phyloP scores from a whole-genome alignment of 371 early-diverging fungal genomes.

The Chytridium lagenaria region DNA sequence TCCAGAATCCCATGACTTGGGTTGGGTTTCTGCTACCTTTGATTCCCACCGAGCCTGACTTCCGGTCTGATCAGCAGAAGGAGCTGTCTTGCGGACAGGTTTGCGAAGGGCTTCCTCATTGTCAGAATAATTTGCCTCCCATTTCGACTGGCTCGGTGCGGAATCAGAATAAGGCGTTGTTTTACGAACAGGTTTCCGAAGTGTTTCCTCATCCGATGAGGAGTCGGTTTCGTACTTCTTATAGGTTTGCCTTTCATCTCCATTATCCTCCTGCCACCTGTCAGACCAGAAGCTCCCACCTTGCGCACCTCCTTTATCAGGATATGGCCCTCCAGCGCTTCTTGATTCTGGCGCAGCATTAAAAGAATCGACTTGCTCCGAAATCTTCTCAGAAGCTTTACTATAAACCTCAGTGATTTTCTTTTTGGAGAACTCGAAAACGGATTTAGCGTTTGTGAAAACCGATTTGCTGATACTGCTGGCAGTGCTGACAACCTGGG shows the following conservation, averaged over 20 bases:
- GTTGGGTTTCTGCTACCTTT: neutral
- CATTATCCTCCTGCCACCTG: neutral
- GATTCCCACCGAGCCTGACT: neutral
- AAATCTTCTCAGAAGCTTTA: constrained; percentile 35
- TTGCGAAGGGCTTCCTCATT: constrained; percentile 22
- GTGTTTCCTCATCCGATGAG: constrained; percentile 19
- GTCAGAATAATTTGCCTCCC: no score
- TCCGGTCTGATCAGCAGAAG: neutral
- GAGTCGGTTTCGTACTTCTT: constrained; percentile 12
- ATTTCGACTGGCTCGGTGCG: neutral
- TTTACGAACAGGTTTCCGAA: constrained; percentile 16
- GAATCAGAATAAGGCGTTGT: neutral
- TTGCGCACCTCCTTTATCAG: neutral
- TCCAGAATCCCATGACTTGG: neutral
- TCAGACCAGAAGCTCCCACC: constrained; percentile 1
- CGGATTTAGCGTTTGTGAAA: constrained; percentile 47
- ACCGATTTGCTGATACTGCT: constrained; percentile 37
- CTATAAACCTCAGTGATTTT: constrained; percentile 43
- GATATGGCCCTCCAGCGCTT: neutral
- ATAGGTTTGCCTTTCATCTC: neutral
- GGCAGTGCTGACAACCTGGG: constrained; percentile 28
- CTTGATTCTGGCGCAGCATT: neutral
- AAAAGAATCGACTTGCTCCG: constrained; percentile 9
- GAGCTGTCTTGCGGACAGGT: neutral
- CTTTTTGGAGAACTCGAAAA: constrained; percentile 43